Base-by-base conservation (phyloP, 345 rosid species). In the Anacardium occidentale region DNA sequence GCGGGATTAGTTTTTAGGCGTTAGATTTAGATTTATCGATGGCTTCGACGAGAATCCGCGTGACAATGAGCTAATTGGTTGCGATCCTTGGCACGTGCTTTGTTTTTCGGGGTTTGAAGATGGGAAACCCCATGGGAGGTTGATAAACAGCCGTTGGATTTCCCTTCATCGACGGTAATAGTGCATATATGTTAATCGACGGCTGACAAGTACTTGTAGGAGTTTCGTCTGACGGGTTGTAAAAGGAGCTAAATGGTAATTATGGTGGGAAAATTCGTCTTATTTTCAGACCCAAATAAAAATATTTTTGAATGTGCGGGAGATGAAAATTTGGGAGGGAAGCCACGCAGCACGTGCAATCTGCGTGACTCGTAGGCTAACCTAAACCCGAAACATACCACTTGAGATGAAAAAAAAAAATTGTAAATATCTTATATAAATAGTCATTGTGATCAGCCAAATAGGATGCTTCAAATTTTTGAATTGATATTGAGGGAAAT, bases 261-360 rank as follows among this genome's bases (percentile, higher is more conserved):
- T n/a, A 15, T 72, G 75, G 79, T 42, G 72, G n/a, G 58, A 10
- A 65, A 22, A 65, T 0, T 48, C 47, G 25, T 48, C 5, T 7
- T 25, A 15, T n/a, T n/a, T n/a, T n/a, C n/a, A n/a, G n/a, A n/a
- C n/a, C n/a, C n/a, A n/a, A n/a, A n/a, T n/a, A n/a, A n/a, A n/a
- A n/a, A n/a, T n/a, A n/a, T n/a, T n/a, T n/a, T n/a, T n/a, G n/a
- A n/a, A n/a, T n/a, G n/a, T n/a, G n/a, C n/a, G n/a, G n/a, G n/a
- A n/a, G n/a, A n/a, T n/a, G n/a, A n/a, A n/a, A n/a, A n/a, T n/a
- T n/a, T n/a, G n/a, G n/a, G n/a, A n/a, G n/a, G n/a, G n/a, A n/a
- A n/a, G n/a, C n/a, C n/a, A n/a, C n/a, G n/a, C n/a, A n/a, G n/a
- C n/a, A n/a, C n/a, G n/a, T n/a, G n/a, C n/a, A n/a, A n/a, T n/a